Evolutionary conservation across 495 filamentous ascomycete species (phyloP).

Genomic region (Hyaloscypha bicolor): DNA sequence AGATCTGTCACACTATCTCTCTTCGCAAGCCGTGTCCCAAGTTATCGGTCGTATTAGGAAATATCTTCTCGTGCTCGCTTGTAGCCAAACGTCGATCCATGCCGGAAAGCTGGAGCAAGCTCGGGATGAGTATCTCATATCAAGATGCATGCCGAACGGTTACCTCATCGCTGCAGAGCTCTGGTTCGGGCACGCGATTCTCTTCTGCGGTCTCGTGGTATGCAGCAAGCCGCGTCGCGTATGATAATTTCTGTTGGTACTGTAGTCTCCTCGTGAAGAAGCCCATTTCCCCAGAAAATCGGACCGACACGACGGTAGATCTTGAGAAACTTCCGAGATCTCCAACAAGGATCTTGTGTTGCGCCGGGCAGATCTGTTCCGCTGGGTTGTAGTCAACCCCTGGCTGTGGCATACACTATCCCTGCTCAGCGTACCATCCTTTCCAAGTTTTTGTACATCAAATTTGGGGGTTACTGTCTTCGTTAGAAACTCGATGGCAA

Average conservation of each 20-base stretch:
- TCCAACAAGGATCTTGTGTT: neutral
- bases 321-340: neutral
- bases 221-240: neutral
- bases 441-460: neutral
- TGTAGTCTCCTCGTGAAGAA: neutral
- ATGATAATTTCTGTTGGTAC: neutral
- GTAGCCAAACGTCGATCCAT: neutral
- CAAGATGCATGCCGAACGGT: neutral
- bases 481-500: neutral
- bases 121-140: neutral
- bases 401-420: neutral
- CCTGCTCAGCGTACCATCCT: neutral
- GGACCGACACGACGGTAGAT: neutral
- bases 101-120: neutral
- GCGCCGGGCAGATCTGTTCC: neutral
- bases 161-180: neutral
- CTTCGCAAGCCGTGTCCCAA: neutral
- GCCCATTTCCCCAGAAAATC: neutral
- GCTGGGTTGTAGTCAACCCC: neutral
- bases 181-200: neutral
- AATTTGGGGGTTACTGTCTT: neutral
- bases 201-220: neutral
- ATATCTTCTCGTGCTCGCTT: neutral
- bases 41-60: neutral
- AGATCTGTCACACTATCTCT: neutral